phyloP scores from a whole-genome alignment of 2,329 filamentous ascomycete species.

The Fonsecaea erecta region DNA sequence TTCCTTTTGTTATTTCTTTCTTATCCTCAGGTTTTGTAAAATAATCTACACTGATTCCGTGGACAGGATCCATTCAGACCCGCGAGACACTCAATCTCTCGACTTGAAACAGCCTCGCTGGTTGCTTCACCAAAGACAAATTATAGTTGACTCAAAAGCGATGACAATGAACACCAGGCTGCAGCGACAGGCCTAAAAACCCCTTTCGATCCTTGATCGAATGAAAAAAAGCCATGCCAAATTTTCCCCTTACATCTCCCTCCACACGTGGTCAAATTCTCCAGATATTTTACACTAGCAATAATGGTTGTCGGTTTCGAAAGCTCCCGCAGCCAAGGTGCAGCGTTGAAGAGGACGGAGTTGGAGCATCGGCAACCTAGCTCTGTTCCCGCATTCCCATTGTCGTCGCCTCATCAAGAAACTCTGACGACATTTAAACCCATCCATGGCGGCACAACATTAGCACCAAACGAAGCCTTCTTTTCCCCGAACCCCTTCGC shows the following conservation, averaged over 20 bases:
- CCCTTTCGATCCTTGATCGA: not conserved
- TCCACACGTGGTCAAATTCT: not conserved
- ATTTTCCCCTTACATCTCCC: not conserved
- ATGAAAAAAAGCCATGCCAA: slow-evolving; percentile 6
- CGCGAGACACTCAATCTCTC: not conserved
- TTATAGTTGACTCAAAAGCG: not conserved
- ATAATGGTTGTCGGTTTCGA: slow-evolving; percentile 24
- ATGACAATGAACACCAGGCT: not conserved
- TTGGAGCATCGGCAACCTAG: not conserved
- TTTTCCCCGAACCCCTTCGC: slow-evolving; percentile 22
- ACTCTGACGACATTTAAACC: slow-evolving; percentile 22
- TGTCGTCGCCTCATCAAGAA: slow-evolving; percentile 24
- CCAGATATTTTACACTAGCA: not conserved
- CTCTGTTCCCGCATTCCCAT: slow-evolving; percentile 12
- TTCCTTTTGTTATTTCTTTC: slow-evolving; percentile 10
- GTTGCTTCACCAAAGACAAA: slow-evolving; percentile 1
- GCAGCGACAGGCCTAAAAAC: not conserved
- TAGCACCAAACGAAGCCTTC: slow-evolving; percentile 16
- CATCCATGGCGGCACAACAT: slow-evolving; percentile 10
- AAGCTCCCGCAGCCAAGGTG: not conserved
- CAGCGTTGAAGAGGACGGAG: not conserved
- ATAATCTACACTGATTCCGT: not conserved
- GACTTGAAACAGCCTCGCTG: slow-evolving; percentile 8
- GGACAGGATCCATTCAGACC: not conserved
- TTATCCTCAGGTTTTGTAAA: not conserved